A percentile compares a stretch with the other conserved stretches of the same genome.
Evolutionary conservation across 2,329 filamentous ascomycete species (phyloP).

Genomic region (Aotearoamyces nothofagi): DNA sequence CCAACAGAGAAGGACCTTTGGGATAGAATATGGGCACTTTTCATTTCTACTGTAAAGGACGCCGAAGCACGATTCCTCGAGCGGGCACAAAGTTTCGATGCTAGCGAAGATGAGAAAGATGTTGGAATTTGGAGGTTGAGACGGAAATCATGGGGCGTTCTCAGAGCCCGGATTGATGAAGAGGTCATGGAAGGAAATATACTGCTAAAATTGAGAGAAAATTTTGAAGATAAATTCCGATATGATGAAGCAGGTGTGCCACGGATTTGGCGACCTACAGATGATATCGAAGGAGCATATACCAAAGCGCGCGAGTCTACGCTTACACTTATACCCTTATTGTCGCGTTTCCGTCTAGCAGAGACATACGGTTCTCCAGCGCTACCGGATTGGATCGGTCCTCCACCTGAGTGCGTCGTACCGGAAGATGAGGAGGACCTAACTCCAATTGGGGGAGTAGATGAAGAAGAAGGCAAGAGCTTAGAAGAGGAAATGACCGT

Average conservation of each 20-base stretch:
- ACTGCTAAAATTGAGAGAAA: slow-evolving; percentile 85
- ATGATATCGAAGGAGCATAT: slow-evolving; percentile 94
- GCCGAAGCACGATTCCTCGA: slow-evolving; percentile 78
- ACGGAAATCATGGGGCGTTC: slow-evolving; percentile 85
- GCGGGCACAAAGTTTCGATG: slow-evolving; percentile 84
- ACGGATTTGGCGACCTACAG: slow-evolving; percentile 88
- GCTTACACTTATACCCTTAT: slow-evolving; percentile 73
- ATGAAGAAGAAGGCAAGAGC: slow-evolving; percentile 88
- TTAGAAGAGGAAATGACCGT: slow-evolving; percentile 94
- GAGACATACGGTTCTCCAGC: slow-evolving; percentile 64
- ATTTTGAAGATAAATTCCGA: slow-evolving; percentile 98
- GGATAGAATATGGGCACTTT: slow-evolving; percentile 88
- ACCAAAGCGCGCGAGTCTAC: slow-evolving; percentile 87
- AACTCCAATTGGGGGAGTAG: slow-evolving; percentile 77
- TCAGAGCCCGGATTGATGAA: slow-evolving; percentile 84
- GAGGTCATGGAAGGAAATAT: slow-evolving; percentile 98
- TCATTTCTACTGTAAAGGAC: slow-evolving; percentile 67
- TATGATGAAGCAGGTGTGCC: slow-evolving; percentile 93
- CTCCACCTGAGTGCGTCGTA: slow-evolving; percentile 58
- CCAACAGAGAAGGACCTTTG: slow-evolving; percentile 77
- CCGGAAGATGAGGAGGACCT: slow-evolving; percentile 83
- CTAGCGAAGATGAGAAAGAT: slow-evolving; percentile 78
- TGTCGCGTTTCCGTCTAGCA: slow-evolving; percentile 69
- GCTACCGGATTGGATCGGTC: slow-evolving; percentile 72
- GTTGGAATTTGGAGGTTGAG: slow-evolving; percentile 85